These are phyloP conservation scores for Cephaloascus albidus DNA, from an alignment of 805 yeast species.

Conservation along the genomic window DNA sequence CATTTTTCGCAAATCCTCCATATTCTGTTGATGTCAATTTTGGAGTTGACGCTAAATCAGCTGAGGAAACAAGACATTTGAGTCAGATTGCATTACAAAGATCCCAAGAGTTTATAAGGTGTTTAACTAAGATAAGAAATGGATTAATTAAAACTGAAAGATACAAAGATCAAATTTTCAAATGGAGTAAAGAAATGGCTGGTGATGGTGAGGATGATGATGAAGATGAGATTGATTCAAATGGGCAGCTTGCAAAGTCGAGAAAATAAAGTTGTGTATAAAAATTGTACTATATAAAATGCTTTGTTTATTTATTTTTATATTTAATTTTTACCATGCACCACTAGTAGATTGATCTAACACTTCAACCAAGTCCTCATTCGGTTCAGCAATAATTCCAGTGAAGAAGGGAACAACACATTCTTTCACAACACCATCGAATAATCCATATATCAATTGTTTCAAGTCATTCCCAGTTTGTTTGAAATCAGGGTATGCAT, in stretches of 20 bases:
- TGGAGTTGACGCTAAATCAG: slow-evolving; percentile 40
- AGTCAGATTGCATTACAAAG: slow-evolving; percentile 76
- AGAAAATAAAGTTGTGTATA: no score
- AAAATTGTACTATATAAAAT: no score
- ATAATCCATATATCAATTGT: slow-evolving; percentile 53
- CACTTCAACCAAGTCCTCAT: slow-evolving; percentile 25
- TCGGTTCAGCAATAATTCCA: slow-evolving; percentile 5
- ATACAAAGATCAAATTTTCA: slow-evolving; percentile 55
- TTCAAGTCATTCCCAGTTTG: slow-evolving; percentile 84
- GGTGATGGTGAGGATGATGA: slow-evolving; percentile 37
- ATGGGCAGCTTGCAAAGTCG: no score
- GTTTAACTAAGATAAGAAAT: slow-evolving; percentile 61
- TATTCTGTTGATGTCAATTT: slow-evolving; percentile 36
- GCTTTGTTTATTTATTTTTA: no score
- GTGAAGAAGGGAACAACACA: slow-evolving; percentile 42
- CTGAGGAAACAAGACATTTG: slow-evolving; percentile 64
- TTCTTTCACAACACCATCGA: slow-evolving; percentile 42
- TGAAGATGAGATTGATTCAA: slow-evolving; percentile 8
- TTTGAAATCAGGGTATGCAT: slow-evolving; percentile 93
- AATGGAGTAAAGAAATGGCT: slow-evolving; percentile 84
- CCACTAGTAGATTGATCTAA: slow-evolving; percentile 17
- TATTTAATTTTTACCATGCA: slow-evolving; percentile 19
- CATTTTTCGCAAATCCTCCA: slow-evolving; percentile 60
- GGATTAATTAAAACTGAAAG: slow-evolving; percentile 76
- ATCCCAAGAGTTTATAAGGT: slow-evolving; percentile 77